Conservation (phyloP, 352 stramenopile species). For the Phytophthora macrochlamydospora region DNA sequence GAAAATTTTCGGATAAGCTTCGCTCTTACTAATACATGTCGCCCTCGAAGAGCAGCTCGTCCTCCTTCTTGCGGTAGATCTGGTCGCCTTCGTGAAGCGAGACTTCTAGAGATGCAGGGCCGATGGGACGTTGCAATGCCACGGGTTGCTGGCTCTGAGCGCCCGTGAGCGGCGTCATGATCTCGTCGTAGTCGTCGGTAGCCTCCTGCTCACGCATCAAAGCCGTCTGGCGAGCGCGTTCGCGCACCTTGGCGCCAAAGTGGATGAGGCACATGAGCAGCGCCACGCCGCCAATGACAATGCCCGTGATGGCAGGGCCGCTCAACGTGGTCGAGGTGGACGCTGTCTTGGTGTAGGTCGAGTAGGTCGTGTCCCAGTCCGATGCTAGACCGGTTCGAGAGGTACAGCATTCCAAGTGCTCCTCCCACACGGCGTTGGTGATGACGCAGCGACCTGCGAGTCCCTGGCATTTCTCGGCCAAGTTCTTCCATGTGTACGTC, state of each 20-base stretch:
- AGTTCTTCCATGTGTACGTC: constrained; percentile 82
- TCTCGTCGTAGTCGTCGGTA: constrained; percentile 90
- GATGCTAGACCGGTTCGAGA: constrained; percentile 50
- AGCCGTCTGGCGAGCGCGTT: constrained; percentile 80
- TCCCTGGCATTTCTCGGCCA: constrained; percentile 80
- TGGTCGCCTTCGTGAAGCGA: constrained; percentile 88
- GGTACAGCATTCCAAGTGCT: constrained; percentile 85
- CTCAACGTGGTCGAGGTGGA: constrained; percentile 60
- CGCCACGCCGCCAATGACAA: constrained; percentile 84
- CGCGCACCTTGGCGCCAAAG: constrained; percentile 82
- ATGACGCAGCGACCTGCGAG: constrained; percentile 80
- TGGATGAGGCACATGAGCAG: constrained; percentile 84
- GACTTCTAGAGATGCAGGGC: constrained; percentile 69
- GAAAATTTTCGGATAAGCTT: too few relatives aligned
- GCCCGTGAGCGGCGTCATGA: constrained; percentile 88
- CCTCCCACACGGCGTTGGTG: constrained; percentile 85
- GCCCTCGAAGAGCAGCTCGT: constrained; percentile 89
- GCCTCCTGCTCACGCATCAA: constrained; percentile 89
- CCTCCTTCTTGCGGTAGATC: constrained; percentile 88
- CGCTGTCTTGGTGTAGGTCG: constrained; percentile 68
- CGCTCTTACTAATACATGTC: constrained; percentile 89
- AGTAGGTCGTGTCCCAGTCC: constrained; percentile 76
- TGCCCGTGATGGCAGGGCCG: constrained; percentile 71
- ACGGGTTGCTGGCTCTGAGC: constrained; percentile 66
- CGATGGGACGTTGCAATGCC: constrained; percentile 67